Percentiles rank a stretch among this genome's conserved stretches.
Conservation (phyloP, 345 rosid genomes). For the Eucalyptus erythrocorys region DNA sequence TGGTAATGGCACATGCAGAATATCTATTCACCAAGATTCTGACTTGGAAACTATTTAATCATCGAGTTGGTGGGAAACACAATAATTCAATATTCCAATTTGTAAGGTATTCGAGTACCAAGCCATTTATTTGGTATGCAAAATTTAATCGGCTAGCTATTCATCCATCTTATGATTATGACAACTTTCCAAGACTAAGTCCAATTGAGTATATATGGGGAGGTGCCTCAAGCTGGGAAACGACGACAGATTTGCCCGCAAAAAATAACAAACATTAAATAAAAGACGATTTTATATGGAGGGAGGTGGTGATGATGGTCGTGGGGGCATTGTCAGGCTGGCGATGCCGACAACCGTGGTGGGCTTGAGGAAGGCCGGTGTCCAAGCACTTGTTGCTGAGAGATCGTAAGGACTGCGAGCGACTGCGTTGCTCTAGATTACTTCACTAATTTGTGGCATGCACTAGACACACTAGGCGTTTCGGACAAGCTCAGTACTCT, state of each 20-base stretch:
- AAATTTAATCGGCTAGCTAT: background rate
- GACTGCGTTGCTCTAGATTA: background rate
- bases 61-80: background rate
- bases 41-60: background rate
- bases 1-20: background rate
- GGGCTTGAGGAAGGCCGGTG: background rate
- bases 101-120: background rate
- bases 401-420: background rate
- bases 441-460: background rate
- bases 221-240: background rate
- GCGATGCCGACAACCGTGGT: background rate
- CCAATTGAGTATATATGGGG: background rate
- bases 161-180: background rate
- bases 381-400: background rate
- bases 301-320: background rate
- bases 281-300: background rate
- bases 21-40: background rate
- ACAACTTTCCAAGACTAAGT: background rate
- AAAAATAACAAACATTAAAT: background rate
- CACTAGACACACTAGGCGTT: background rate
- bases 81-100: background rate
- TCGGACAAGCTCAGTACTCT: background rate
- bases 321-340: background rate
- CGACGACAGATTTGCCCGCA: background rate
- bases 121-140: background rate